Evolutionary conservation across 345 rosid species (phyloP), one percentile per base, ranked within the genome.

Genomic region (Brassica napus): DNA sequence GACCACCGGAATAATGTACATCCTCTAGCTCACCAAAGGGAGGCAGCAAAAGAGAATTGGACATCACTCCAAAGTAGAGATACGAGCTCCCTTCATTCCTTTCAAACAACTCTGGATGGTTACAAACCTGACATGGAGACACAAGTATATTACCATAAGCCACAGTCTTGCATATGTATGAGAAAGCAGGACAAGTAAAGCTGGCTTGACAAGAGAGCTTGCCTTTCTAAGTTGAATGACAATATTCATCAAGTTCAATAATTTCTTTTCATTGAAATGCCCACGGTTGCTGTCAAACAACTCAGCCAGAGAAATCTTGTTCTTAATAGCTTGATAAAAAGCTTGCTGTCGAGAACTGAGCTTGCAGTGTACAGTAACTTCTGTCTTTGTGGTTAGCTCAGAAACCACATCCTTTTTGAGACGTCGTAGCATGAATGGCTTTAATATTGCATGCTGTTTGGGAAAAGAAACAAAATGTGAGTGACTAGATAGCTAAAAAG

Each of bases 211-310:
- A 69, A 80, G 69, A 61, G 67, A 54, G 35, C 79, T 23, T 77
- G 90, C 99, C 97, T 96, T 96, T 82, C 99, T 90, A 64, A 96
- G 88, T 79, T 96, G 99, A 87, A 96, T 96, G 73, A 93, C 99
- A 49, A 96, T 96, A 74, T 96, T 96, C 99, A 96, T 96, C 63
- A 96, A 85, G 86, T 93, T 96, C 85, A 93, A 79, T 72, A 96
- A 84, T 86, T 93, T 96, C 26, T 24, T 24, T 0, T 18, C 99
- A 80, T 87, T 96, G 62, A 96, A 88, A 81, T 89, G 93, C 35
- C 99, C 99, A 71, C 90, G 99, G 73, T 81, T 91, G 79, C 92
- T 67, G 76, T 96, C 99, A 76, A 96, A 93, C 88, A 96, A 78
- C 83, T 94, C 98, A 55, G 97, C 83, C 57, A 96, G 87, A 76